A percentile compares a stretch with the other conserved stretches of the same genome.
These are phyloP conservation scores for Neofusicoccum laricinum DNA, from an alignment of 2,329 filamentous ascomycete species.

Conservation along the genomic window DNA sequence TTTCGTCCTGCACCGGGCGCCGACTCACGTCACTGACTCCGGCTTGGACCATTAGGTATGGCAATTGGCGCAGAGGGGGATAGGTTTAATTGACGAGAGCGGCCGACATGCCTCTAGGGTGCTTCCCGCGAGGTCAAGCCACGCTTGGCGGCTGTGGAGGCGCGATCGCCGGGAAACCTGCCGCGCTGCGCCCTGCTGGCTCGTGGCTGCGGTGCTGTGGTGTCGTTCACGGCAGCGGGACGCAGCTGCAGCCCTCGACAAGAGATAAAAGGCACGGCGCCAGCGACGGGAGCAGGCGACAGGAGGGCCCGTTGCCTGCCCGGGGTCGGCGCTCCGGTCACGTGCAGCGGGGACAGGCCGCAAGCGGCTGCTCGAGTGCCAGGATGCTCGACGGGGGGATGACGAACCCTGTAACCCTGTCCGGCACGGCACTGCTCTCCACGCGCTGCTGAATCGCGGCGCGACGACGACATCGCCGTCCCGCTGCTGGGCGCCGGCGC, in stretches of 20 bases:
- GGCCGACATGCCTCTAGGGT: neutral
- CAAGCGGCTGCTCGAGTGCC: neutral
- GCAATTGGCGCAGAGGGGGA: constrained; percentile 1
- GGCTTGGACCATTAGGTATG: neutral
- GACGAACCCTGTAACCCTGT: neutral
- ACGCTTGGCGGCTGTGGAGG: constrained; percentile 6
- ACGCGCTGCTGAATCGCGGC: too few species aligned
- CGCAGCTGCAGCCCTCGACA: neutral
- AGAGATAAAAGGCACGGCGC: neutral
- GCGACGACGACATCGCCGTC: neutral
- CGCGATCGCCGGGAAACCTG: constrained; percentile 7
- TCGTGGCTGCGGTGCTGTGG: neutral
- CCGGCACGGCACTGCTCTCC: too few species aligned
- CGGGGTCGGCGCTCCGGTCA: neutral
- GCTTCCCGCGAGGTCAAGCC: neutral
- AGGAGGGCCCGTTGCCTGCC: too few species aligned
- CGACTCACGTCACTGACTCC: neutral
- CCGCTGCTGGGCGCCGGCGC: neutral
- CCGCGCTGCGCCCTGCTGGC: neutral
- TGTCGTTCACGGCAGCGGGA: neutral
- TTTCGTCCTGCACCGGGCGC: neutral
- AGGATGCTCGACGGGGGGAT: neutral
- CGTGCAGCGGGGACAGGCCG: neutral
- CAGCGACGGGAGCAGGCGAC: too few species aligned
- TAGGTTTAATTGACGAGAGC: constrained; percentile 5